Conservation (phyloP, 257 asterid species). For the Solanum pennellii region DNA sequence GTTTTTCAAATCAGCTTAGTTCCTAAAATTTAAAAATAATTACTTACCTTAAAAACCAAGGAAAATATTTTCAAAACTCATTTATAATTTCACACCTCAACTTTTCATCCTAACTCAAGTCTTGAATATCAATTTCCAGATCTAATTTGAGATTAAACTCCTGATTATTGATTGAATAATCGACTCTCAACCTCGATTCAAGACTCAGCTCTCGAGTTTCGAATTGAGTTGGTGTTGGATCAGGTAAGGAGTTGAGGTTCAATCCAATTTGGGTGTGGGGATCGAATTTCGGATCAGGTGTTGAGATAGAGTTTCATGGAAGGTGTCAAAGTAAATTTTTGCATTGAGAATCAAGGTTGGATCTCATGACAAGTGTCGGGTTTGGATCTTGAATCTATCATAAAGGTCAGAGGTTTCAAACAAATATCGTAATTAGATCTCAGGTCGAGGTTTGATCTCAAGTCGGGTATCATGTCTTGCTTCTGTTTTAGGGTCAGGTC, state of each 20-base stretch:
- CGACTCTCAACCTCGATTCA: background rate
- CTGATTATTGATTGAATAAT: no score
- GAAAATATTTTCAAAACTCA: background rate
- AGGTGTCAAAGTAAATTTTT: background rate
- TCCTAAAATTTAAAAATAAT: background rate
- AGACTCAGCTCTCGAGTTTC: background rate
- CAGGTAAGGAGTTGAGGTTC: background rate
- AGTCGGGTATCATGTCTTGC: background rate
- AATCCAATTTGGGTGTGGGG: background rate
- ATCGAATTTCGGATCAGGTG: background rate
- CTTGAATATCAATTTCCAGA: background rate
- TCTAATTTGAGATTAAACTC: background rate
- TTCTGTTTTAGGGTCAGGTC: background rate
- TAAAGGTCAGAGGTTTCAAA: background rate
- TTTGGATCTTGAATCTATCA: background rate
- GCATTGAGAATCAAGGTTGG: background rate
- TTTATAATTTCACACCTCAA: background rate
- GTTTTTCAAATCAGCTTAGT: background rate
- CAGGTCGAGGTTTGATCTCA: background rate
- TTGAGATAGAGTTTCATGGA: no score
- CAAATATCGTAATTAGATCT: background rate
- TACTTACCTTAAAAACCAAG: background rate
- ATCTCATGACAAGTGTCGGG: background rate
- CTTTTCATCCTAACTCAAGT: background rate
- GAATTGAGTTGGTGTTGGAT: background rate